Base-by-base conservation (phyloP, 768 basidiomycete genomes). In the Tephrocybe sp. region DNA sequence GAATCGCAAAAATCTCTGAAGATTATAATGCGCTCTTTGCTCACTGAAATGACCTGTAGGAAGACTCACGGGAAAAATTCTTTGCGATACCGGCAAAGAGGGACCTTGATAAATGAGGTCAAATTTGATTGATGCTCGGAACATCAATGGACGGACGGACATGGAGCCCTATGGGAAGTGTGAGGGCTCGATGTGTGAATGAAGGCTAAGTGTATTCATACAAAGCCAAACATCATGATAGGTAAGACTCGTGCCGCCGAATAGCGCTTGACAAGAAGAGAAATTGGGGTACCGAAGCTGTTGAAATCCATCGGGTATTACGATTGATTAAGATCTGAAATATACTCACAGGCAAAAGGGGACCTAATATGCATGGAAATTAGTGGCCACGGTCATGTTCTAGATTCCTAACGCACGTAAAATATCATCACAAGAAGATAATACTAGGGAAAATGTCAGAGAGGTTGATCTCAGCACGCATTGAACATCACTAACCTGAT, bases 161-260 rank as follows among this genome's bases (percentile, higher is more conserved):
- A 76, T 75, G 7, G 70, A 67, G 24, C 74, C 75, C 73, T 76
- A 43, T 18, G 30, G 41, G 26, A 16, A 39, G 35, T 13, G 16
- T 9, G 22, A 51, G 13, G 35, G 24, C 32, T 28, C 3, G 22
- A n/a, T 5, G 19, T 26, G 25, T 35, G 40, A 36, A 1, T 15
- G 40, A 32, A 16, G n/a, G 39, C 30, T 45, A 16, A 21, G 36
- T 5, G n/a, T 39, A 5, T 27, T 61, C 73, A 54, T 53, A 75
- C 77, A 53, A 78, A 79, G 31, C 76, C 75, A 44, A 78, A 54
- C 76, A 79, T 76, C 71, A 78, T 74, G 40, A 75, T 48, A 0
- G 77, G 74, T 12, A 77, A 63, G 0, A 79, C 70, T 4, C 72
- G 69, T 2, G 76, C 75, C 22, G 77, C 75, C 45, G 74, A 74